Base-by-base conservation (phyloP, 164 flowering plant species). In the Tinospora cordifolia region DNA sequence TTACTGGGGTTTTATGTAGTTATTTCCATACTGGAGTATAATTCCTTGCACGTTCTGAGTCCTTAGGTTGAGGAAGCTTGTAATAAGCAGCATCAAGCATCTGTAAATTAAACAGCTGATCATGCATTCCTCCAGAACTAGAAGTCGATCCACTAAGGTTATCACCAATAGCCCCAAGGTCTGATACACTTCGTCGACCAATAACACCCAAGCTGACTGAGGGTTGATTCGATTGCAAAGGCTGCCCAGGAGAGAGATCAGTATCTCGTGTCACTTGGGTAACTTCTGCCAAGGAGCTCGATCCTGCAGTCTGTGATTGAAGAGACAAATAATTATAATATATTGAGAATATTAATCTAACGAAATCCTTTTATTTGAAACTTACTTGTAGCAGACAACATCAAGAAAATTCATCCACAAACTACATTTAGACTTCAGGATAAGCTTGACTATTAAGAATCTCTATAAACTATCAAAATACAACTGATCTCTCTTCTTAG, bases 101-200 rank as follows among this genome's bases (percentile, higher is more conserved):
- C 86, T 87, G 88, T 73, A 85, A 66, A 78, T 90, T 86, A 76
- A 84, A 85, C 24, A 73, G 6, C 60, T 89, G 98, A 76, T 95
- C 98, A 76, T 88, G 96, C 78, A 80, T 71, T 68, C 83, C 90
- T 27, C 85, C 90, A 67, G 89, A 76, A 74, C 59, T 83, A 21
- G 76, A 57, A 74, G 81, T 49, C 63, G 85, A 80, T 36, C 84
- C 90, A 72, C 84, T 75, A 39, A 91, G 80, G 73, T 68, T 94
- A 75, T 92, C 96, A 67, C 98, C 98, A 79, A 95, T 86, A 25
- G 96, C 87, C 68, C 99, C 98, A 81, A 92, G 90, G 72, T 95
- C 98, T 58, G 97, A 81, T 67, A 83, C 84, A 78, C 97, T 90
- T 87, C 96, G 85, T 66, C 97, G 85, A 69, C 98, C 98, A 81